Evolutionary conservation across 768 basidiomycete genomes (phyloP).

Genomic region (Dacryopinax spathularia): DNA sequence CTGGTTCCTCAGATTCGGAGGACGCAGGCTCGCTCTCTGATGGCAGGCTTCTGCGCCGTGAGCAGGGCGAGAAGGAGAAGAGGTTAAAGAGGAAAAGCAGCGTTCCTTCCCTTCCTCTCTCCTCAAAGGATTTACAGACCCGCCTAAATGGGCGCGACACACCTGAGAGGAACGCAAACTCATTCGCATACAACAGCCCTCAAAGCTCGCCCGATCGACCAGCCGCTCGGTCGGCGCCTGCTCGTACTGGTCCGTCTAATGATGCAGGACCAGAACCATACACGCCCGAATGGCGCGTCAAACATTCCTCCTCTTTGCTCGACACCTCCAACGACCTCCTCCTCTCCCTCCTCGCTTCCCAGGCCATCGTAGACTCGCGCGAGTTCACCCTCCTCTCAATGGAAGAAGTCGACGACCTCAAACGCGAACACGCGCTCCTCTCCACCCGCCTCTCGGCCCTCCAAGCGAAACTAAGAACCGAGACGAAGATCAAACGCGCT

Average conservation of each 20-base stretch:
- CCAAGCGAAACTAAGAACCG: slow-evolving; percentile 59
- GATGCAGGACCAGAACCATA: neutral
- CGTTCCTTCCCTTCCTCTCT: too few species aligned
- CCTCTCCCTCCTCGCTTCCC: slow-evolving; percentile 78
- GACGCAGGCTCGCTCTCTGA: neutral
- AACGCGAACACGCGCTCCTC: slow-evolving; percentile 65
- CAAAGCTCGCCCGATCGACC: too few species aligned
- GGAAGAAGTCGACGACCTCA: slow-evolving; percentile 56
- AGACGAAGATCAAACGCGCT: slow-evolving; percentile 80
- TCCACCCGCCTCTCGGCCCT: slow-evolving; percentile 49
- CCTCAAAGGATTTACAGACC: too few species aligned
- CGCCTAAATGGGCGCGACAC: too few species aligned
- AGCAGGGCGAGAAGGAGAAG: neutral
- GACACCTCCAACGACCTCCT: slow-evolving; percentile 72
- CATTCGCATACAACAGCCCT: too few species aligned
- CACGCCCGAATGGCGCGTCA: neutral
- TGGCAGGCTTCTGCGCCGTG: neutral
- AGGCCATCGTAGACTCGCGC: slow-evolving; percentile 85
- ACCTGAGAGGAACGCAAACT: too few species aligned
- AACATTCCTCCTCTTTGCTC: slow-evolving; percentile 27
- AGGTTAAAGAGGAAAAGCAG: neutral
- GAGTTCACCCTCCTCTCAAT: slow-evolving; percentile 61
- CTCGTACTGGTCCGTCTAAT: too few species aligned
- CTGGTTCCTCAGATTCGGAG: neutral
- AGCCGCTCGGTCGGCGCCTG: too few species aligned